phyloP scores from a whole-genome alignment of 345 rosid genomes.

The Populus nigra region DNA sequence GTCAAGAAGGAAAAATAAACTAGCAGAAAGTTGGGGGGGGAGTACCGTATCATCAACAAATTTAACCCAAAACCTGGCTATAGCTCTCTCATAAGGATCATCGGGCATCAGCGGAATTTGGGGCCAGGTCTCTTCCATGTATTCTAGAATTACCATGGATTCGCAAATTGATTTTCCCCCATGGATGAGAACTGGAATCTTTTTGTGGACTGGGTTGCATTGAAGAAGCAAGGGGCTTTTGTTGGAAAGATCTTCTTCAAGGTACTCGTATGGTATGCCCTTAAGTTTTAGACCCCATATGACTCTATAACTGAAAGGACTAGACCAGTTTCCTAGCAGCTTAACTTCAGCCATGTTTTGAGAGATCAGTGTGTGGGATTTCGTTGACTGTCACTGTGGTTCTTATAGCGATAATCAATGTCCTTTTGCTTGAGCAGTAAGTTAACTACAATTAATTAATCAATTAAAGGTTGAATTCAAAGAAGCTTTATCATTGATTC shows the following conservation, averaged over 20 bases:
- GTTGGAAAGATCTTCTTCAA: slow-evolving; percentile 3
- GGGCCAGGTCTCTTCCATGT: slow-evolving; percentile 8
- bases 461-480: no score
- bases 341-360: slow-evolving; percentile 18
- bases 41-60: slow-evolving; percentile 1
- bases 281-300: slow-evolving; percentile 1
- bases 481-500: no score
- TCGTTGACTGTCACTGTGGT: neutral
- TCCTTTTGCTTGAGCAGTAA: neutral
- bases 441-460: neutral
- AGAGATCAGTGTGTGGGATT: neutral
- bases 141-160: slow-evolving; percentile 1
- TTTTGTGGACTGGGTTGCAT: neutral
- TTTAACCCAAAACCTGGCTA: slow-evolving; percentile 7
- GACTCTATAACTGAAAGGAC: slow-evolving; percentile 18
- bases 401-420: neutral
- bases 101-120: neutral
- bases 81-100: slow-evolving; percentile 4
- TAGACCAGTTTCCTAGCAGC: slow-evolving; percentile 26
- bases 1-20: no score
- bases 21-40: no score
- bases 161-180: neutral
- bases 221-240: neutral
- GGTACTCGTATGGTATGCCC: slow-evolving; percentile 2
- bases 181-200: slow-evolving; percentile 9